Conservation (phyloP, 140 eudicot genomes). For the Cichorium intybus region DNA sequence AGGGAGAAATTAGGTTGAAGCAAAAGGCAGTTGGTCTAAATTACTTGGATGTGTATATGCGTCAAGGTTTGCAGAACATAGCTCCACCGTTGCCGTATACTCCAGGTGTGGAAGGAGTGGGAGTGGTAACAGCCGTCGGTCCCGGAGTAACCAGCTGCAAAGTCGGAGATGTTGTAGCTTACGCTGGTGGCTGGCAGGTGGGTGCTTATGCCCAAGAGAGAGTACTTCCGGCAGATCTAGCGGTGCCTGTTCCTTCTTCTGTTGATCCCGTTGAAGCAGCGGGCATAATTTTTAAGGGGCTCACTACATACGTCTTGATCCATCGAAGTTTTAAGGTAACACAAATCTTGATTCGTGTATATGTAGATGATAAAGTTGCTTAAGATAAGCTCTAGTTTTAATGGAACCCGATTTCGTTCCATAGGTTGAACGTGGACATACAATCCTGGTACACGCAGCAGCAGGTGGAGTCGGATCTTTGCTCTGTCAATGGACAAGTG, state of each 20-base stretch:
- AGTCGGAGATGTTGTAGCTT: not conserved
- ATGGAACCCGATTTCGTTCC: not conserved
- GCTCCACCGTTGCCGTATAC: not conserved
- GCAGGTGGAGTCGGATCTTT: not conserved
- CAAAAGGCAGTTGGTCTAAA: not conserved
- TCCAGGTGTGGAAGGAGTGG: not conserved
- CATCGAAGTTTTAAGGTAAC: not conserved
- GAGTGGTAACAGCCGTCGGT: not conserved
- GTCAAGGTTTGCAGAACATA: not conserved
- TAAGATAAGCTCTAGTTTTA: not conserved
- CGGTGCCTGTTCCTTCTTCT: not conserved
- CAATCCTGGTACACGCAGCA: not conserved
- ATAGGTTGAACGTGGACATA: not conserved
- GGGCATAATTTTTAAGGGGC: not conserved
- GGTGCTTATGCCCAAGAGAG: not conserved
- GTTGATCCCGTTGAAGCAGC: not conserved
- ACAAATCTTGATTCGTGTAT: too few relatives aligned
- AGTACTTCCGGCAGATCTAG: not conserved
- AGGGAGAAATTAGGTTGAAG: not conserved
- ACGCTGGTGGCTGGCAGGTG: not conserved
- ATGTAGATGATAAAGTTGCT: not conserved
- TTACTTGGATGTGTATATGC: not conserved
- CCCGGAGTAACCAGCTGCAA: not conserved
- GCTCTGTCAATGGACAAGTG: not conserved
- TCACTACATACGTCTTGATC: not conserved